Evolutionary conservation across 2,329 filamentous ascomycete species (phyloP).

Genomic region (Lecanosticta acicola): DNA sequence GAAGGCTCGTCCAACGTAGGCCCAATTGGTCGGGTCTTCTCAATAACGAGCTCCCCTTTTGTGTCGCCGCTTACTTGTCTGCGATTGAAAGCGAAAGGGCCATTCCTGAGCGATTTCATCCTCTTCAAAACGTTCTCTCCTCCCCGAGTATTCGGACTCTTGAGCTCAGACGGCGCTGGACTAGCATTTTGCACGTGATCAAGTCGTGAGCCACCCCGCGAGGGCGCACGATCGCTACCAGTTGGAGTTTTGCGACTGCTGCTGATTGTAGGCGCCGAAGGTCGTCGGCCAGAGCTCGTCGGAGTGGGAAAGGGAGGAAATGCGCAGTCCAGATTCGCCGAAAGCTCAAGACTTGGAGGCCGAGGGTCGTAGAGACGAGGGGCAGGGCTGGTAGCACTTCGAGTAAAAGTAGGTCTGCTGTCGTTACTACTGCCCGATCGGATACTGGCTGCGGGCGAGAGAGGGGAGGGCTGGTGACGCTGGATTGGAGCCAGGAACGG

Average conservation of each 20-base stretch:
- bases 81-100: constrained; percentile 49
- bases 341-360: constrained; percentile 40
- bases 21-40: constrained; percentile 16
- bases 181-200: constrained; percentile 17
- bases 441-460: constrained; percentile 31
- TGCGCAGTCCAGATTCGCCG: constrained; percentile 44
- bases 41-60: constrained; percentile 5
- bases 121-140: constrained; percentile 47
- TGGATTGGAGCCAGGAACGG: constrained; percentile 26
- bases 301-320: constrained; percentile 49
- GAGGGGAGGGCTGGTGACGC: constrained; percentile 54
- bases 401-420: constrained; percentile 21
- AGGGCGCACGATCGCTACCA: constrained; percentile 23
- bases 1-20: constrained; percentile 4
- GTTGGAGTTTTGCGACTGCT: constrained; percentile 24
- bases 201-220: constrained; percentile 20
- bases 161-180: constrained; percentile 19
- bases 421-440: constrained; percentile 22
- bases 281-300: constrained; percentile 18
- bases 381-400: constrained; percentile 29
- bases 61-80: constrained; percentile 16
- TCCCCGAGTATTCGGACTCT: constrained; percentile 42
- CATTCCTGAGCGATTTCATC: constrained; percentile 58
- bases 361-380: constrained; percentile 28
- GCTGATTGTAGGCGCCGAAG: constrained; percentile 13